Conservation (phyloP, 106 monocot genomes). For the Alisma plantagoaquatica region DNA sequence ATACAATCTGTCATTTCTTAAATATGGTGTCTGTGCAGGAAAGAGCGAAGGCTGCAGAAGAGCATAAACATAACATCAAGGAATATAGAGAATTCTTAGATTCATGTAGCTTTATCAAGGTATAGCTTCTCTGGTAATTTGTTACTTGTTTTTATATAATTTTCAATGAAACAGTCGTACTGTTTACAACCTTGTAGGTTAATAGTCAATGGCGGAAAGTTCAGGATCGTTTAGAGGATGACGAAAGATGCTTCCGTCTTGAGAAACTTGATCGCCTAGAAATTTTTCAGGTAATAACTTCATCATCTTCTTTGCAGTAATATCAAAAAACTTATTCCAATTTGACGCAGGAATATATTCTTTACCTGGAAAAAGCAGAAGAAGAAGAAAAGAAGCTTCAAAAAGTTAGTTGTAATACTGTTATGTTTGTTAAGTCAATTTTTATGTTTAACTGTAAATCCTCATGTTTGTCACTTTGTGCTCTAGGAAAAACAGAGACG, state of each 20-base stretch:
- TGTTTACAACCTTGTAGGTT: constrained; percentile 40
- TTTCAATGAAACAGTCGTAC: no score
- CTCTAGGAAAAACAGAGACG: constrained; percentile 64
- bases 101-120: constrained; percentile 96
- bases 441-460: background rate
- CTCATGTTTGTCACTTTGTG: background rate
- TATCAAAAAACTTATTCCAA: background rate
- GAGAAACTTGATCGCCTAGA: constrained; percentile 89
- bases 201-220: constrained; percentile 94
- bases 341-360: constrained; percentile 72
- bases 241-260: constrained; percentile 86
- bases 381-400: constrained; percentile 85
- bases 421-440: background rate
- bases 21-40: no score
- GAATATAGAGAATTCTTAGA: constrained; percentile 85
- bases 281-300: constrained; percentile 74
- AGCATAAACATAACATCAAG: constrained; percentile 60
- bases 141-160: no score
- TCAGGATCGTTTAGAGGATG: constrained; percentile 84
- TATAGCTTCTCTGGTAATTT: constrained; percentile 4
- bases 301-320: background rate
- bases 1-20: no score
- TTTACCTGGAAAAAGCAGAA: constrained; percentile 89
- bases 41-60: constrained; percentile 77
- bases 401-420: constrained; percentile 34